Percentiles rank a stretch among this genome's conserved stretches.
These are phyloP conservation scores for Luvunga scandens DNA, from an alignment of 345 rosid species.

Conservation along the genomic window DNA sequence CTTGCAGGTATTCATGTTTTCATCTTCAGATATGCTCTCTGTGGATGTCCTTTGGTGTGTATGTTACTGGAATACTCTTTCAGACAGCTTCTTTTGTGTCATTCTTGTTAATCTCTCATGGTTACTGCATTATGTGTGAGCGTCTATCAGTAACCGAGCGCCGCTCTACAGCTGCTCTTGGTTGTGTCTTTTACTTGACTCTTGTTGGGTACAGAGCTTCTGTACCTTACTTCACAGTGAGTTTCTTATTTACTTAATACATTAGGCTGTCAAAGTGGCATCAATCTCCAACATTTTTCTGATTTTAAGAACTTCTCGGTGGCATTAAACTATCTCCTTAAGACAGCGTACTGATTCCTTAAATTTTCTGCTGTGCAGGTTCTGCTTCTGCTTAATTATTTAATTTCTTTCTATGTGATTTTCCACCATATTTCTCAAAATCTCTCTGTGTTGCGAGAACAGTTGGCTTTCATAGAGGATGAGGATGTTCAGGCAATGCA, in stretches of 20 bases:
- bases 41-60: constrained; percentile 97
- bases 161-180: constrained; percentile 79
- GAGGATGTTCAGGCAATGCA: constrained; percentile 83
- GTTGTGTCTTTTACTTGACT: constrained; percentile 77
- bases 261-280: background rate
- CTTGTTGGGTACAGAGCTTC: constrained; percentile 95
- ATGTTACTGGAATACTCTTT: constrained; percentile 86
- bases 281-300: background rate
- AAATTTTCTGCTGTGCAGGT: constrained; percentile 42
- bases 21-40: constrained; percentile 77
- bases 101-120: constrained; percentile 87
- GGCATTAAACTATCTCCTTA: background rate
- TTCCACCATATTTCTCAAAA: constrained; percentile 85
- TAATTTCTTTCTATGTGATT: constrained; percentile 73
- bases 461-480: constrained; percentile 68
- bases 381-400: constrained; percentile 76
- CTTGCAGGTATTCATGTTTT: constrained; percentile 85
- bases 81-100: constrained; percentile 90
- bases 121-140: constrained; percentile 89
- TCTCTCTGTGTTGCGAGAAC: constrained; percentile 58
- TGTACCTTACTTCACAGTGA: constrained; percentile 83
- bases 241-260: constrained; percentile 18
- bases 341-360: constrained; percentile 8
- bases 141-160: constrained; percentile 73
- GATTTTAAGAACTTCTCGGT: constrained; percentile 1